Percentiles rank a stretch among this genome's conserved stretches.
Evolutionary conservation across 495 filamentous ascomycete species (phyloP).

Genomic region (Parathielavia hyrcaniae): DNA sequence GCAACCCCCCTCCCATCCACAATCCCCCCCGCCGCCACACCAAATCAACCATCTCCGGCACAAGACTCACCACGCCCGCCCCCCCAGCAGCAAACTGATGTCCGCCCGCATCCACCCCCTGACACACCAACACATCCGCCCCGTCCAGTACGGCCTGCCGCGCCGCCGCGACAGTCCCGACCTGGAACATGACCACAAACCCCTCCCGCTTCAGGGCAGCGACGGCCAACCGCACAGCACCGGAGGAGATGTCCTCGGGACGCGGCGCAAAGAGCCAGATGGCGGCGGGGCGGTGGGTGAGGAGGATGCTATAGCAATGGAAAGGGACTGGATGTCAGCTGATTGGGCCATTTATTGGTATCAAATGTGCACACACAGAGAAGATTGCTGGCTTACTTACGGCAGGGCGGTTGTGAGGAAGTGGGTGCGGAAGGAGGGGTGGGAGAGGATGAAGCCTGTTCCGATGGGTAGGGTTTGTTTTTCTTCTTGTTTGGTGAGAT

Average conservation of each 20-base stretch:
- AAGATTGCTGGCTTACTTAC: too few species aligned
- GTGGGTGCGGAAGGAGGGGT: slow-evolving; percentile 23
- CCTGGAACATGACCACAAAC: slow-evolving; percentile 47
- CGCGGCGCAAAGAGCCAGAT: slow-evolving; percentile 70
- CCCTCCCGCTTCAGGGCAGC: slow-evolving; percentile 28
- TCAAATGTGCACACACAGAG: too few species aligned
- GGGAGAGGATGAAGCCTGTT: slow-evolving; percentile 36
- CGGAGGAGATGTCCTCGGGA: slow-evolving; percentile 34
- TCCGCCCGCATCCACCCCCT: slow-evolving; percentile 70
- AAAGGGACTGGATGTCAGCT: too few species aligned
- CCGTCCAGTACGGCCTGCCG: slow-evolving; percentile 35
- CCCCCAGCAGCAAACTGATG: slow-evolving; percentile 55
- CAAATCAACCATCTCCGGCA: slow-evolving; percentile 48
- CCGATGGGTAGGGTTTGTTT: slow-evolving; percentile 31
- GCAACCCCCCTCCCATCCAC: slow-evolving; percentile 59
- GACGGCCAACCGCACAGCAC: neutral
- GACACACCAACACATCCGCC: slow-evolving; percentile 64
- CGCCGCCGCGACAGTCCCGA: slow-evolving; percentile 56
- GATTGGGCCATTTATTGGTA: too few species aligned
- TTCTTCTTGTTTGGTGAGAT: neutral
- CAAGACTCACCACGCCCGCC: slow-evolving; percentile 49
- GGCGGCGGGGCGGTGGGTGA: slow-evolving; percentile 53
- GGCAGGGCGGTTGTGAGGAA: slow-evolving; percentile 35
- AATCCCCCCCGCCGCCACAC: slow-evolving; percentile 66
- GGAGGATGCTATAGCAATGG: too few species aligned